Evolutionary conservation across 306 rosid species (phyloP).

Genomic region (Vigna nakashimae): DNA sequence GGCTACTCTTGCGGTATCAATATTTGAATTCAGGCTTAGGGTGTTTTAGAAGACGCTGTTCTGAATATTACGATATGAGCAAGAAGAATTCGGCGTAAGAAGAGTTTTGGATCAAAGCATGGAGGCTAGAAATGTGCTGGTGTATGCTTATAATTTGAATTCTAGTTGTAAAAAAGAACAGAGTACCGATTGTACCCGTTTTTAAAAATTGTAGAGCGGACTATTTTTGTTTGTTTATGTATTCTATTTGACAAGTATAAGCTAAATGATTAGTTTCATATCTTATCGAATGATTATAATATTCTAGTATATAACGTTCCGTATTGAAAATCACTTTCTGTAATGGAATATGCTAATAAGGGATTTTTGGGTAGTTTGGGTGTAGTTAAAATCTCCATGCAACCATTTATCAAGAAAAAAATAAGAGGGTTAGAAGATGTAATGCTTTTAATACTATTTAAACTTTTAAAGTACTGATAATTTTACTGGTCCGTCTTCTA

Average conservation of each 20-base stretch:
- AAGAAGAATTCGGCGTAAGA: not conserved
- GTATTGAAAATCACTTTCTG: conserved; percentile 1
- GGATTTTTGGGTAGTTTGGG: conserved; percentile 32
- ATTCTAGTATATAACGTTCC: conserved; percentile 21
- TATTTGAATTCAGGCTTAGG: conserved; percentile 30
- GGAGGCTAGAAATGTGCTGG: conserved; percentile 17
- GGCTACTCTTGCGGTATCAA: conserved; percentile 11
- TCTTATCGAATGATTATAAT: not conserved
- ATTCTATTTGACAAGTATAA: conserved; percentile 15
- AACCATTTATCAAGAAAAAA: not conserved
- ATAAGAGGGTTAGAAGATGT: conserved; percentile 15
- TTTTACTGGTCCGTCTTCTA: conserved; percentile 25
- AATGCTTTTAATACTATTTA: conserved; percentile 20
- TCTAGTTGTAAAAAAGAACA: conserved; percentile 7
- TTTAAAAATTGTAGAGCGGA: not conserved
- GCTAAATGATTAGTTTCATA: conserved; percentile 13
- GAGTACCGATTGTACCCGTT: not conserved
- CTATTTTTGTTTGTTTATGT: conserved; percentile 1
- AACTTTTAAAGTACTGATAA: conserved; percentile 20
- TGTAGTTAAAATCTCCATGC: conserved; percentile 1
- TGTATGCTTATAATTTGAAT: not conserved
- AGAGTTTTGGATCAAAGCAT: conserved; percentile 27
- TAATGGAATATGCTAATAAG: conserved; percentile 16
- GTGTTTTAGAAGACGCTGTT: conserved; percentile 14
- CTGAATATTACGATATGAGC: conserved; percentile 21